phyloP scores from a whole-genome alignment of 352 stramenopile genomes.

The Phytophthora palmivora region DNA sequence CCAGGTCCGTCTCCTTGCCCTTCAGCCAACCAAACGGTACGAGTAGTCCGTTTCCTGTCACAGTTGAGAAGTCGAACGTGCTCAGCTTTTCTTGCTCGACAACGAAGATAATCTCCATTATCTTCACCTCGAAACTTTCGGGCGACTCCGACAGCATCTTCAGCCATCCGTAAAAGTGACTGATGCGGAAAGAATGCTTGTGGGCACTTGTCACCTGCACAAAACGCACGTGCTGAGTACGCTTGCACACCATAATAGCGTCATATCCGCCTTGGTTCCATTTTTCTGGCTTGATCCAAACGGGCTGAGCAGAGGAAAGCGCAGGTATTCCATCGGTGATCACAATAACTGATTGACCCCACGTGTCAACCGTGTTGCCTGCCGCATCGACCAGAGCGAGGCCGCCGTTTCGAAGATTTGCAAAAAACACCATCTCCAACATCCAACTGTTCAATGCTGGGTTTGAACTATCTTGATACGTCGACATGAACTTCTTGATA shows the following conservation, averaged over 20 bases:
- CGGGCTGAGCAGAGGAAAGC: background rate
- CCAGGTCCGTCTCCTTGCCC: conserved; percentile 3
- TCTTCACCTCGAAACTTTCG: conserved; percentile 13
- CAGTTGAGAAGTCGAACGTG: background rate
- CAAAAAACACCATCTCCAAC: conserved; percentile 23
- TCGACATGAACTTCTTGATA: conserved; percentile 5
- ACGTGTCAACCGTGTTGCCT: conserved; percentile 5
- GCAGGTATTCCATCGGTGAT: conserved; percentile 8
- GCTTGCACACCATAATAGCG: conserved; percentile 24
- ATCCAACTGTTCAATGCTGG: conserved; percentile 21
- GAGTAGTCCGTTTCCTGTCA: conserved; percentile 5
- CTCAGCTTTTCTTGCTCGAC: conserved; percentile 4
- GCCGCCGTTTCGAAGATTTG: conserved; percentile 14
- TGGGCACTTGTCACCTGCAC: conserved; percentile 18
- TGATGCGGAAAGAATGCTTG: conserved; percentile 14
- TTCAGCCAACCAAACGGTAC: conserved; percentile 8
- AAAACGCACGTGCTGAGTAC: conserved; percentile 7
- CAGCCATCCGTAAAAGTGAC: conserved; percentile 14
- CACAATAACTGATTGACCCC: conserved; percentile 8
- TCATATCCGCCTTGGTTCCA: conserved; percentile 27
- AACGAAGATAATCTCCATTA: conserved; percentile 17
- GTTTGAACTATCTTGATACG: background rate
- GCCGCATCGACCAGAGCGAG: conserved; percentile 3
- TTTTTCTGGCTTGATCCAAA: conserved; percentile 27
- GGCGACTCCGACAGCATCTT: background rate